A percentile compares a stretch with the other conserved stretches of the same genome.
Conservation (phyloP, 805 yeast species). For the Suhomyces canberraensis region DNA sequence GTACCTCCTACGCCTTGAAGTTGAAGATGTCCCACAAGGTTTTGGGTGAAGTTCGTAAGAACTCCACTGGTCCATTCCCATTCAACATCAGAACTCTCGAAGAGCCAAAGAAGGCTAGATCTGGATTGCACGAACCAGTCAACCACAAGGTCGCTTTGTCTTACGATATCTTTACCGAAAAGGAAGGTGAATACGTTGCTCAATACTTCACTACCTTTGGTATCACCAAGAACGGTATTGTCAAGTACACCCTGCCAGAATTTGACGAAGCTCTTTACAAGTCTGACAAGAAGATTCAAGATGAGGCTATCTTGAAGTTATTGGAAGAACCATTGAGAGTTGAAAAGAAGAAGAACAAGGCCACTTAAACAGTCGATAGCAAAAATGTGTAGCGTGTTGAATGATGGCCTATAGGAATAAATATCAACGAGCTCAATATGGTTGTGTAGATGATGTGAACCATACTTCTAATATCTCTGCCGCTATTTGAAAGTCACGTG, state of each 20-base stretch:
- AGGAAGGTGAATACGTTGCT: constrained; percentile 62
- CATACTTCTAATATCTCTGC: too few relatives aligned
- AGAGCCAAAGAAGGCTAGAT: constrained; percentile 68
- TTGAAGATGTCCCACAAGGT: constrained; percentile 67
- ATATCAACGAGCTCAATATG: too few relatives aligned
- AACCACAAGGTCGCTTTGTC: constrained; percentile 65
- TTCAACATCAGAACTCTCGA: constrained; percentile 61
- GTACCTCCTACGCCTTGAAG: constrained; percentile 63
- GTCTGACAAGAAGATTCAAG: constrained; percentile 53
- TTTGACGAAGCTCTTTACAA: constrained; percentile 48
- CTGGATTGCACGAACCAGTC: constrained; percentile 70
- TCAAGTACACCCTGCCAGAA: constrained; percentile 57
- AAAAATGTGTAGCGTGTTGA: too few relatives aligned
- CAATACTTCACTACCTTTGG: constrained; percentile 76
- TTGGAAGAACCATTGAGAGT: constrained; percentile 52
- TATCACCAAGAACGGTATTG: constrained; percentile 67
- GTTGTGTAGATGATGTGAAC: too few relatives aligned
- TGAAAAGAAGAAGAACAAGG: constrained; percentile 31
- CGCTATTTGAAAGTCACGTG: too few relatives aligned
- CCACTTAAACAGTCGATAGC: too few relatives aligned
- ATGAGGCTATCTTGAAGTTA: constrained; percentile 46
- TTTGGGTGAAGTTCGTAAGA: constrained; percentile 63
- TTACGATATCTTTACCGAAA: constrained; percentile 66
- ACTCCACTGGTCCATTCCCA: constrained; percentile 62
- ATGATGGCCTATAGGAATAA: too few relatives aligned